Evolutionary conservation across 2,329 filamentous ascomycete genomes (phyloP).

Genomic region (Fusarium subglutinans): DNA sequence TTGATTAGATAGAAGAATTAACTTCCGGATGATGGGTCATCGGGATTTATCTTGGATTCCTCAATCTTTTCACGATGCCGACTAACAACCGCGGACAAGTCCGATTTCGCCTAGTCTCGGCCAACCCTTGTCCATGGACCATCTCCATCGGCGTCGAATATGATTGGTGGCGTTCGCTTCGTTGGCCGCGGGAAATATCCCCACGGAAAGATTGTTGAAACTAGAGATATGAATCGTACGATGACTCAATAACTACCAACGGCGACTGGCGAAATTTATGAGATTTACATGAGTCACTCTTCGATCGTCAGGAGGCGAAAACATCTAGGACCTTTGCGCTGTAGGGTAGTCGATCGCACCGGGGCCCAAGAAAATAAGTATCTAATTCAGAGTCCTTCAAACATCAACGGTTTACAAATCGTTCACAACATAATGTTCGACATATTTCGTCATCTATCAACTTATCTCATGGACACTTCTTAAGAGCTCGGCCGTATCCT

Average conservation of each 20-base stretch:
- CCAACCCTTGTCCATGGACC: not conserved
- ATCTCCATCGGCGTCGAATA: not conserved
- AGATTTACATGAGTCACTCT: no score
- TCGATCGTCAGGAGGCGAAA: no score
- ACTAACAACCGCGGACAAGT: not conserved
- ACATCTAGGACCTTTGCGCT: not conserved
- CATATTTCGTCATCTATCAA: not conserved
- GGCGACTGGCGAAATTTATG: not conserved
- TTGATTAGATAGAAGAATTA: not conserved
- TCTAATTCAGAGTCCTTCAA: not conserved
- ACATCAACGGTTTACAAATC: not conserved
- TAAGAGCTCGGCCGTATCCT: not conserved
- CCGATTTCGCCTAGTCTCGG: not conserved
- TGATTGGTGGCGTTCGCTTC: not conserved
- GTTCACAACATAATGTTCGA: no score
- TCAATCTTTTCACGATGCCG: not conserved
- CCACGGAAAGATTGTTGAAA: not conserved
- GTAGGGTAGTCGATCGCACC: not conserved
- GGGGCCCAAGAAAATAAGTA: not conserved
- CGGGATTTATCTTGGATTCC: no score
- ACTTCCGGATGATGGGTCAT: accelerated
- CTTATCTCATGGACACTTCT: not conserved
- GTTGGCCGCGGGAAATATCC: not conserved
- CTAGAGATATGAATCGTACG: not conserved
- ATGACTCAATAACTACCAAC: not conserved